Evolutionary conservation across 805 yeast species (phyloP), one percentile per base, ranked within the genome.

Genomic region (Metschnikowia drakensbergensis): DNA sequence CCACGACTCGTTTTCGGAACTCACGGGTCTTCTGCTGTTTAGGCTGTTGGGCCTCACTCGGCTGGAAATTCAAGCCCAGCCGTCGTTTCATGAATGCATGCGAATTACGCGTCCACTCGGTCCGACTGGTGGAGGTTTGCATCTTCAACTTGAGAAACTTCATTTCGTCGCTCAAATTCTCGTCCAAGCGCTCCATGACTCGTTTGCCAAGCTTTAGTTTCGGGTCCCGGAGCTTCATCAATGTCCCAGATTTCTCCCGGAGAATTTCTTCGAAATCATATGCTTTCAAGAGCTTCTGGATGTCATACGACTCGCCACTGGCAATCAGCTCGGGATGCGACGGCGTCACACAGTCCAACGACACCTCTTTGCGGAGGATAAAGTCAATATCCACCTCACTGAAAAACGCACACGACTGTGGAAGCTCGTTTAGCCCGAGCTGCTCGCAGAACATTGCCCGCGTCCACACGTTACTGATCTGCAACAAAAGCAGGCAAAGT

Each of bases 371-470:
- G 56, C 99, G 74, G 56, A 95, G 68, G 3, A 92, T 86, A 52
- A 77, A 80, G 61, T 94, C 99, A 46, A 95, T 79, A 62, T 94
- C 99, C 35, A 94, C 90, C 34, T 89, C 90, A 1, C 96, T 88
- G 63, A 94, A 94, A 63, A 94, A 94, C 0, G 99, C 98, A 68
- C 96, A 88, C 9, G 91, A 84, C 58, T 91, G 96, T 0, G 99
- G 99, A 34, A 94, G 74, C 54, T 91, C 95, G 33, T 80, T 75
- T 52, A 94, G 85, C 0, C 97, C 97, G 61, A 92, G 67, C 60
- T 90, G 96, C 61, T 91, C 95, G 56, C 95, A 87, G 59, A 94
- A 94, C 81, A 94, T 85, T 0, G 96, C 95, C 51, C 99, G 75
- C 0, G 98, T 92, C 99, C 99, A 94, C 3, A 92, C 61, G 64